phyloP scores from a whole-genome alignment of 371 early-diverging fungal genomes.

The Haplosporangium sp. region DNA sequence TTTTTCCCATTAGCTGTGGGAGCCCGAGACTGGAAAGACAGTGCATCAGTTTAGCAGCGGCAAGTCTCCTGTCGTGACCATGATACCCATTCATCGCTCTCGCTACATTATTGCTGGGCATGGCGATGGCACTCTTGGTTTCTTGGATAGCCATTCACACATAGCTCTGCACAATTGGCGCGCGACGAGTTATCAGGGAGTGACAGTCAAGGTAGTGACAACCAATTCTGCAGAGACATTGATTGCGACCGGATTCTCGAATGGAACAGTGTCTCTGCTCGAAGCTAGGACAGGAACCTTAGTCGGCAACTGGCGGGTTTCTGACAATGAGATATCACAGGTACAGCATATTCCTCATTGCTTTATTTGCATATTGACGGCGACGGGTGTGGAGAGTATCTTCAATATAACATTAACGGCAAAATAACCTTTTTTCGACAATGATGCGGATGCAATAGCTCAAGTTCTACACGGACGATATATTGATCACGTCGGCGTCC shows the following conservation, averaged over 20 bases:
- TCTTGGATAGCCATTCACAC: constrained; percentile 50
- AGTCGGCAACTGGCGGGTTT: constrained; percentile 73
- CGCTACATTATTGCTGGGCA: constrained; percentile 67
- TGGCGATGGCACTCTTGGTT: constrained; percentile 42
- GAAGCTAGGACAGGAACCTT: constrained; percentile 73
- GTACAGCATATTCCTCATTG: constrained; percentile 42
- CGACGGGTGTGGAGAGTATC: not conserved
- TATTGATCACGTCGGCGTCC: constrained; percentile 69
- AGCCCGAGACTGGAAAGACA: constrained; percentile 67
- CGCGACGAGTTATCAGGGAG: constrained; percentile 28
- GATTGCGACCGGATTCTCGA: constrained; percentile 70
- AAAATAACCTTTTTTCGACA: not conserved
- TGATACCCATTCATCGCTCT: constrained; percentile 68
- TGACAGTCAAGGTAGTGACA: constrained; percentile 26
- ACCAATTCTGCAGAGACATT: constrained; percentile 67
- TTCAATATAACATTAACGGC: no score
- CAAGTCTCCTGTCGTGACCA: constrained; percentile 61
- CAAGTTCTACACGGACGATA: constrained; percentile 70
- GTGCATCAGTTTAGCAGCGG: constrained; percentile 66
- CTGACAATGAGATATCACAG: constrained; percentile 70
- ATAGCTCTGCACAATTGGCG: constrained; percentile 49
- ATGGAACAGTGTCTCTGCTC: constrained; percentile 67
- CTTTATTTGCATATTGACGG: not conserved
- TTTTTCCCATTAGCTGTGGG: constrained; percentile 61
- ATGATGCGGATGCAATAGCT: constrained; percentile 48